These are phyloP conservation scores for Silene latifolia DNA, from an alignment of 148 eudicot genomes.

Conservation along the genomic window DNA sequence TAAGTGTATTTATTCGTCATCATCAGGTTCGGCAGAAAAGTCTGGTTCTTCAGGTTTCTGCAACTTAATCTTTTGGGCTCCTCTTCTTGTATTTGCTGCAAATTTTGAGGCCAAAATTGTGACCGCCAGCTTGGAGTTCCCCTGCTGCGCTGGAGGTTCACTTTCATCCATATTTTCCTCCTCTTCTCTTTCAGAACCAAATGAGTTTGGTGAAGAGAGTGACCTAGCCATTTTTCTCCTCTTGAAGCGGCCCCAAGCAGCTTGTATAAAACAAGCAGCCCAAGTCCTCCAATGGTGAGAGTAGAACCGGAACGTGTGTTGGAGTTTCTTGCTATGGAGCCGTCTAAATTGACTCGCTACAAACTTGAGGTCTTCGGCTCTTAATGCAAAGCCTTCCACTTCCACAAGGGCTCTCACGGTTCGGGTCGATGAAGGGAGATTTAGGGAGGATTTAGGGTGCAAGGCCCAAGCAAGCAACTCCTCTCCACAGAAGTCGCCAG, in stretches of 20 bases:
- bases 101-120: constrained; percentile 69
- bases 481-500: constrained; percentile 92
- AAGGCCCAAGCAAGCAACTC: constrained; percentile 82
- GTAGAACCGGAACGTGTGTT: constrained; percentile 76
- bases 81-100: constrained; percentile 74
- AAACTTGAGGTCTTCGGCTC: constrained; percentile 78
- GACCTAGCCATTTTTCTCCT: constrained; percentile 51
- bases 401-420: constrained; percentile 71
- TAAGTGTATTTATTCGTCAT: constrained; percentile 20
- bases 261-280: constrained; percentile 90
- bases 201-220: constrained; percentile 51
- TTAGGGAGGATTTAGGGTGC: constrained; percentile 61
- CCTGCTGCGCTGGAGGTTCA: constrained; percentile 29
- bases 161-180: constrained; percentile 36
- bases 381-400: constrained; percentile 76
- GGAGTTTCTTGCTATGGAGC: constrained; percentile 83
- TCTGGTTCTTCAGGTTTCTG: constrained; percentile 90
- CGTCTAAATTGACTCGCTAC: constrained; percentile 78
- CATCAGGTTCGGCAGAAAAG: constrained; percentile 60
- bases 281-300: constrained; percentile 94
- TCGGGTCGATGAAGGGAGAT: constrained; percentile 75
- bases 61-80: constrained; percentile 60
- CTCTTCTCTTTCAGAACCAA: constrained; percentile 34
- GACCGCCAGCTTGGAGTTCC: constrained; percentile 44
- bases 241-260: constrained; percentile 74